Evolutionary conservation across 306 rosid genomes (phyloP).

Genomic region (Quercus aquifolioides): DNA sequence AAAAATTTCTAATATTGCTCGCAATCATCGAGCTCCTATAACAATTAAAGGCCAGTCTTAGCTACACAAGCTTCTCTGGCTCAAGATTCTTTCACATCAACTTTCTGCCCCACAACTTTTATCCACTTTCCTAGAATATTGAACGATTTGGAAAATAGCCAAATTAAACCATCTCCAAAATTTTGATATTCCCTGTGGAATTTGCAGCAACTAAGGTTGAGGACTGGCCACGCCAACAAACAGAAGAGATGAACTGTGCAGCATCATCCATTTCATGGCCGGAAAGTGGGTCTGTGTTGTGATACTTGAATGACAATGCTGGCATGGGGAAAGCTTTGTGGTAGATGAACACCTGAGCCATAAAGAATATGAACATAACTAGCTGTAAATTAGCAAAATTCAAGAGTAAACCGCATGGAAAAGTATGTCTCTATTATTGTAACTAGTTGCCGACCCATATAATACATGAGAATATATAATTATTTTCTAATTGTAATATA

Average conservation of each 20-base stretch:
- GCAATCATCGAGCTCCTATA: constrained; percentile 37
- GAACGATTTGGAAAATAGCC: constrained; percentile 7
- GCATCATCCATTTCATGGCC: constrained; percentile 70
- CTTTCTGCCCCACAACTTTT: constrained; percentile 2
- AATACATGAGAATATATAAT: too few relatives aligned
- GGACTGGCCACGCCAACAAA: constrained; percentile 94
- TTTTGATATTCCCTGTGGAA: constrained; percentile 88
- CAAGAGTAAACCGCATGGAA: not conserved
- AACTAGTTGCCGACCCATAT: not conserved
- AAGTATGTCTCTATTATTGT: not conserved
- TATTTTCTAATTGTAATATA: too few relatives aligned
- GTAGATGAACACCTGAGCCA: constrained; percentile 82
- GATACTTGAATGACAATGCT: constrained; percentile 81
- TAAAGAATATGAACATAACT: constrained; percentile 7
- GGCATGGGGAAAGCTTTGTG: constrained; percentile 99
- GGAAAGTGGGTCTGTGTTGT: constrained; percentile 65
- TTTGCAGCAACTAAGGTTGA: constrained; percentile 84
- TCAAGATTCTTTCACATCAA: constrained; percentile 29
- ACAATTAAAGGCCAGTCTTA: constrained; percentile 20
- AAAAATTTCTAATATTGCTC: constrained; percentile 56
- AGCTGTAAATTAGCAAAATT: constrained; percentile 2
- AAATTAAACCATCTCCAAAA: constrained; percentile 85
- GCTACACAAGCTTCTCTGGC: constrained; percentile 28
- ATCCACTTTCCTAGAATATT: constrained; percentile 15
- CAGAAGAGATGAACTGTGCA: constrained; percentile 78